Evolutionary conservation across 2,329 filamentous ascomycete genomes (phyloP), one percentile per base, ranked within the genome.

Genomic region (Triangularia verruculosa): DNA sequence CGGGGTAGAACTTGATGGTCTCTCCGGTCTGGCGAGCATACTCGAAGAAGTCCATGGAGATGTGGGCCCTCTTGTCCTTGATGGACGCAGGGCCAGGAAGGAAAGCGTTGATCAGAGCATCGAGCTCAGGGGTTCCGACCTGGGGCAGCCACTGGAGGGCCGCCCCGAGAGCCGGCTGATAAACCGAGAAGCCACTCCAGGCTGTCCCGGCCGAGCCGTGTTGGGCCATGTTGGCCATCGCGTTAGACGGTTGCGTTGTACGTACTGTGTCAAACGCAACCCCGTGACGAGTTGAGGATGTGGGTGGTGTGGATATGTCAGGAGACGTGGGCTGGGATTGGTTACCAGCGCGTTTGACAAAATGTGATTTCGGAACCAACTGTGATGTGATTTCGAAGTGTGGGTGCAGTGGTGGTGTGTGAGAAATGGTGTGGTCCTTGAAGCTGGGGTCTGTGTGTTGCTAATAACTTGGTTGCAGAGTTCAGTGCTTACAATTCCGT

Each of bases 61-160:
- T 77, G 55, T 78, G 74, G 58, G 83, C 81, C 28, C 85, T 80
- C 80, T 88, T 88, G 70, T 87, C 84, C 70, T 81, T 77, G 70
- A 85, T 81, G 25, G 82, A 78, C 58, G 77, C 79, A 57, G 81
- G 71, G 57, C 85, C 83, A 55, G 82, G 75, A 57, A 88, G 74
- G 73, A 86, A 87, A 66, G 81, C 79, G 73, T 86, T 77, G 70
- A 89, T 81, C 72, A 89, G 75, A 60, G 82, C 77, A 70, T 88
- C 85, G 60, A 89, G 80, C 74, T 91, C 82, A 76, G 83, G 70
- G 65, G 83, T 79, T 72, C 88, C 78, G 75, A 92, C 78, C 71
- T 88, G 77, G 78, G 91, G 83, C 74, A 87, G 76, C 82, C 92
- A 87, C 76, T 92, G 79, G 62, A 89, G 78, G 65, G 82, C 76